These are phyloP conservation scores for Thielaviopsis punctulata DNA, from an alignment of 2,329 filamentous ascomycete species.

Conservation along the genomic window DNA sequence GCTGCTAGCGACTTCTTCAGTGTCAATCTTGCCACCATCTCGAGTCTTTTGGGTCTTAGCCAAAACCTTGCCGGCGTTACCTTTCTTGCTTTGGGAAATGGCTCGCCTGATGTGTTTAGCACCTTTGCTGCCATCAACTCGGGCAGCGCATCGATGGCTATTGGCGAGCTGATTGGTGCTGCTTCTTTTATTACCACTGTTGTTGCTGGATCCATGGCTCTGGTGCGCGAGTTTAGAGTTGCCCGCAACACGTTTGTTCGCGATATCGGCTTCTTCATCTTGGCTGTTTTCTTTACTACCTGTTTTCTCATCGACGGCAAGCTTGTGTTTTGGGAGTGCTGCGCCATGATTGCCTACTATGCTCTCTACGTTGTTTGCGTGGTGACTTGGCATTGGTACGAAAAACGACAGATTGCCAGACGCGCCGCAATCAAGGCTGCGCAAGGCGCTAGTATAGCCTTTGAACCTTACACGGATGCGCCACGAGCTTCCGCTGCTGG, in stretches of 20 bases:
- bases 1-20: conserved; percentile 98
- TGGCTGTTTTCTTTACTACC: conserved; percentile 75
- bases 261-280: conserved; percentile 82
- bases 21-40: conserved; percentile 86
- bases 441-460: conserved; percentile 12
- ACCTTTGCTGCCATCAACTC: conserved; percentile 97
- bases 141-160: conserved; percentile 88
- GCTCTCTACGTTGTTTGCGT: conserved; percentile 77
- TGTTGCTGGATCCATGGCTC: conserved; percentile 89
- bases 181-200: conserved; percentile 93
- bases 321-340: conserved; percentile 77
- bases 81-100: conserved; percentile 91
- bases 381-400: conserved; percentile 71
- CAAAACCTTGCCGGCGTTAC: conserved; percentile 94
- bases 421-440: conserved; percentile 5
- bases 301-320: conserved; percentile 71
- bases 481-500: conserved; percentile 17
- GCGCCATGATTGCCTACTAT: conserved; percentile 81
- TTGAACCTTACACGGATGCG: conserved; percentile 46
- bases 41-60: conserved; percentile 75
- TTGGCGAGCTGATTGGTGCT: conserved; percentile 87
- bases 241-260: conserved; percentile 77
- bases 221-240: conserved; percentile 89
- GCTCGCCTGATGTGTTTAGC: conserved; percentile 94
- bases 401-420: conserved; percentile 1